Conservation (phyloP, 345 rosid species). For the Dimocarpus longan region DNA sequence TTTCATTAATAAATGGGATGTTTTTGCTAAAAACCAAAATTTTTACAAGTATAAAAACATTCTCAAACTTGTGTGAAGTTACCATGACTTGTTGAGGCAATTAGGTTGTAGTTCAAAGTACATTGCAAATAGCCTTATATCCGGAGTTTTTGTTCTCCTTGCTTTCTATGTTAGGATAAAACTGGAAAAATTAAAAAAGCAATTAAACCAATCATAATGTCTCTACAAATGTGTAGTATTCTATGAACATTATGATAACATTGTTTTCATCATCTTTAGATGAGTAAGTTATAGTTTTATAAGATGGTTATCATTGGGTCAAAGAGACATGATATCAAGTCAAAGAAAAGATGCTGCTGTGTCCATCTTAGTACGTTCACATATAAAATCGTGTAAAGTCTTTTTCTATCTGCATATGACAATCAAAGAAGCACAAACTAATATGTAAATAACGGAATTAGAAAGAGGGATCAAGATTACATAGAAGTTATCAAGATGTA, state of each 20-base stretch:
- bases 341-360: neutral
- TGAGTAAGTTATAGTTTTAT: neutral
- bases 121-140: too few relatives aligned
- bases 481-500: too few relatives aligned
- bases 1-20: too few relatives aligned
- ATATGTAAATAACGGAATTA: too few relatives aligned
- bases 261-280: neutral
- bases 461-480: too few relatives aligned
- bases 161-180: neutral
- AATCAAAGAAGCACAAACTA: too few relatives aligned
- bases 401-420: too few relatives aligned
- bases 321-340: neutral
- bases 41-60: too few relatives aligned
- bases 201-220: constrained; percentile 12
- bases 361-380: neutral
- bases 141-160: neutral
- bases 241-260: constrained; percentile 10
- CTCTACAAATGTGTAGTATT: neutral
- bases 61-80: too few relatives aligned
- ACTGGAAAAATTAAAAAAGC: neutral
- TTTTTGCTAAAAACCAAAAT: too few relatives aligned
- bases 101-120: too few relatives aligned
- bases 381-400: neutral
- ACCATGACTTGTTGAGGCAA: too few relatives aligned
- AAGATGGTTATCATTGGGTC: neutral